Percentiles rank a stretch among this genome's conserved stretches.
Conservation (phyloP, 345 rosid genomes). For the Hypericum androsaemum region DNA sequence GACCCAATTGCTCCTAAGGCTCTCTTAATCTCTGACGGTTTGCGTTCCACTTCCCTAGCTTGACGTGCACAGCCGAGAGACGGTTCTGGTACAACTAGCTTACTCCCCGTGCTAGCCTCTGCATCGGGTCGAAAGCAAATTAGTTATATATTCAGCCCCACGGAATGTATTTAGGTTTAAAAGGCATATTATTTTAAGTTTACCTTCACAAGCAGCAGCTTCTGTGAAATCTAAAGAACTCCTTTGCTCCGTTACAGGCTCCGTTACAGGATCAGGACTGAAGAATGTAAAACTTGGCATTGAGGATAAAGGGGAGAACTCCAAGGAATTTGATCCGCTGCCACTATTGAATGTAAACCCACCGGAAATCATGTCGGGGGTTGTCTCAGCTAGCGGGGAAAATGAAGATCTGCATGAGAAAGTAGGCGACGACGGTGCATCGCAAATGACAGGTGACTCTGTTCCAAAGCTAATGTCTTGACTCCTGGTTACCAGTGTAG, state of each 20-base stretch:
- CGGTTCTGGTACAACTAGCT: conserved; percentile 21
- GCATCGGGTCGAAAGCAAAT: conserved; percentile 1
- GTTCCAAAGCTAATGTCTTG: conserved; percentile 57
- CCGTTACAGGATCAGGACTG: conserved; percentile 24
- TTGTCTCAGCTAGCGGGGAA: conserved; percentile 32
- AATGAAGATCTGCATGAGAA: conserved; percentile 39
- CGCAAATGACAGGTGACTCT: conserved; percentile 23
- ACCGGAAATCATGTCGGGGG: conserved; percentile 25
- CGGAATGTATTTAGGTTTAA: too few relatives aligned
- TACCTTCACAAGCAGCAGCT: conserved; percentile 30
- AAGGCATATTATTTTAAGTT: background rate
- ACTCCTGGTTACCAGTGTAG: conserved; percentile 30
- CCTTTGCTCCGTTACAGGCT: conserved; percentile 6
- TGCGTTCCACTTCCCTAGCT: conserved; percentile 24
- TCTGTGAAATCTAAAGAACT: conserved; percentile 11
- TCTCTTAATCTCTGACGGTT: conserved; percentile 23
- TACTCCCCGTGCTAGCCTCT: conserved; percentile 20
- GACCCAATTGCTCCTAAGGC: conserved; percentile 27
- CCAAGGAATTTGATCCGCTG: conserved; percentile 26
- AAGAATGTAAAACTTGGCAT: conserved; percentile 58
- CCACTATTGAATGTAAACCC: conserved; percentile 33
- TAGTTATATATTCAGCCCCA: background rate
- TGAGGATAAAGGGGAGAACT: conserved; percentile 33
- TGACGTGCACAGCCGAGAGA: conserved; percentile 17
- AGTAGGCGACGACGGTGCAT: conserved; percentile 34